phyloP scores from a whole-genome alignment of 2,329 filamentous ascomycete species.

The Alternaria brassicicola region DNA sequence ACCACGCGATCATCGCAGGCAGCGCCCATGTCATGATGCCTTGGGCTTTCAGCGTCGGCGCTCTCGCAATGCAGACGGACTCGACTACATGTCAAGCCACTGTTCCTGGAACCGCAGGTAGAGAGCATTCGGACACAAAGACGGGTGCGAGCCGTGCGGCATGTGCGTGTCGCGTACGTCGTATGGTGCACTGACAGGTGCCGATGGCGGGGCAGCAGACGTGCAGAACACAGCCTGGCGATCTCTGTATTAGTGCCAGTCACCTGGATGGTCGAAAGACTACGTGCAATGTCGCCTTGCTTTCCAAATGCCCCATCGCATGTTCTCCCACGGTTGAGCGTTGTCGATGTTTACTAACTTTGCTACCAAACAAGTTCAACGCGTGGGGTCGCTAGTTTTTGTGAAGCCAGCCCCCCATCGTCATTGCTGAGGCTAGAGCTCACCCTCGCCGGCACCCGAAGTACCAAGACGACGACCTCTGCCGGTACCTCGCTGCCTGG shows the following conservation, averaged over 20 bases:
- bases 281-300: conserved; percentile 3
- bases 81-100: background rate
- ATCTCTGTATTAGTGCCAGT: conserved; percentile 6
- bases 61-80: conserved; percentile 2
- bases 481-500: conserved; percentile 17
- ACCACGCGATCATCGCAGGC: background rate
- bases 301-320: background rate
- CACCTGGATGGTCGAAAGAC: conserved; percentile 8
- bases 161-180: conserved; percentile 11
- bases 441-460: conserved; percentile 21
- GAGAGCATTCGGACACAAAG: background rate
- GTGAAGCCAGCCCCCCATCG: conserved; percentile 29
- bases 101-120: conserved; percentile 5
- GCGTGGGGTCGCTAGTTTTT: conserved; percentile 35
- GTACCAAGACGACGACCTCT: conserved; percentile 23
- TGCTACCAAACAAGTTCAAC: conserved; percentile 11
- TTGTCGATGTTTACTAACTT: conserved; percentile 12
- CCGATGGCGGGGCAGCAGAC: conserved; percentile 16
- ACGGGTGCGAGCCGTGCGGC: conserved; percentile 19
- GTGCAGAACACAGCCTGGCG: conserved; percentile 7
- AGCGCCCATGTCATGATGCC: background rate
- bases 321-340: background rate
- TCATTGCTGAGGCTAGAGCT: conserved; percentile 31
- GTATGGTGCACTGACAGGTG: conserved; percentile 8
- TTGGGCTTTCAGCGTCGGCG: background rate